Conservation (phyloP, 345 rosid genomes). For the Bruguiera sexangula region DNA sequence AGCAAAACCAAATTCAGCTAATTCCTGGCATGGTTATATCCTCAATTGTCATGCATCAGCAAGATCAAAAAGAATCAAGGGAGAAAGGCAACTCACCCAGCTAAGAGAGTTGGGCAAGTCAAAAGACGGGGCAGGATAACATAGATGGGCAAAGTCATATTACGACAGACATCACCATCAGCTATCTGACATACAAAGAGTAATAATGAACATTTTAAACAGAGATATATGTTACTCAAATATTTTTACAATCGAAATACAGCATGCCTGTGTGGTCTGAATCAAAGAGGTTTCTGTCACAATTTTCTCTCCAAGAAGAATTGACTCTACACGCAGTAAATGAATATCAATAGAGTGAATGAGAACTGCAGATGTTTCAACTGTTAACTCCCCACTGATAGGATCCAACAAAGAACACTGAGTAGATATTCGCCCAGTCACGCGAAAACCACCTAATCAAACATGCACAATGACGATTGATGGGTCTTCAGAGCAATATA, state of each 20-base stretch:
- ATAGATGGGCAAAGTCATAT: conserved; percentile 65
- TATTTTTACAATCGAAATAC: conserved; percentile 3
- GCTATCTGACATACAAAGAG: conserved; percentile 50
- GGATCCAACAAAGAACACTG: conserved; percentile 70
- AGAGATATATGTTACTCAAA: neutral
- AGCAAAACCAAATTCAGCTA: too few relatives aligned
- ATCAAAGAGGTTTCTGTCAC: conserved; percentile 82
- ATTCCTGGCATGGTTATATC: too few relatives aligned
- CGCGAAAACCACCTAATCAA: conserved; percentile 73
- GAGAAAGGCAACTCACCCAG: conserved; percentile 53
- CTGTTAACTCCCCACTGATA: conserved; percentile 71
- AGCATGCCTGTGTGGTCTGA: conserved; percentile 77
- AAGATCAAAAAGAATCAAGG: neutral
- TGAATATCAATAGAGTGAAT: conserved; percentile 73
- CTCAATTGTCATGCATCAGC: neutral
- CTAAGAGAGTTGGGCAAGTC: conserved; percentile 79
- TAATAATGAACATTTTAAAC: conserved; percentile 3
- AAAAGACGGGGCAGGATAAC: conserved; percentile 82
- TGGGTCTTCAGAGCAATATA: conserved; percentile 5
- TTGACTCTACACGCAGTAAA: conserved; percentile 65
- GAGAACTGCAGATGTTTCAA: conserved; percentile 74
- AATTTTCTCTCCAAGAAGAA: conserved; percentile 75
- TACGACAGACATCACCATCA: conserved; percentile 84
- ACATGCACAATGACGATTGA: conserved; percentile 19
- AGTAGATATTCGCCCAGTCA: conserved; percentile 73